Percentiles rank a stretch among this genome's conserved stretches.
phyloP scores from a whole-genome alignment of 179 eudicot genomes.

The Dionaea muscipula region DNA sequence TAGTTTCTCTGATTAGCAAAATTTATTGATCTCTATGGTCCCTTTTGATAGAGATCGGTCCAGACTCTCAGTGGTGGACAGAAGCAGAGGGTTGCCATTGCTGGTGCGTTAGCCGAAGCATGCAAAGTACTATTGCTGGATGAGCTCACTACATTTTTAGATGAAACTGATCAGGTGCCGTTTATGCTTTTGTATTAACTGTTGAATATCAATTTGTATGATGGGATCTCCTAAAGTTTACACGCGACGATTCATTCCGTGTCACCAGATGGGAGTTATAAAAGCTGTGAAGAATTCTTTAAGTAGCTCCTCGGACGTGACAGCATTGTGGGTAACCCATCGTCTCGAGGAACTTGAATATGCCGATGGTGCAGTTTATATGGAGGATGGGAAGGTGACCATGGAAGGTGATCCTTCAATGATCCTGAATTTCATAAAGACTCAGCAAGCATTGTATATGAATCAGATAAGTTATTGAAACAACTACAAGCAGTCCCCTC shows the following conservation, averaged over 20 bases:
- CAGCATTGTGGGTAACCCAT: conserved; percentile 96
- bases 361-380: conserved; percentile 91
- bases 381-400: conserved; percentile 83
- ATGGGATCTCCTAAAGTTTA: no score
- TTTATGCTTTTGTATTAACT: no score
- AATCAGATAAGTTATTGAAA: conserved; percentile 41
- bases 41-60: conserved; percentile 52
- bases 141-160: conserved; percentile 95
- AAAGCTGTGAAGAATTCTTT: conserved; percentile 70
- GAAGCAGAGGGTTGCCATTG: conserved; percentile 95
- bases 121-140: conserved; percentile 81
- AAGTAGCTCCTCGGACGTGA: conserved; percentile 47
- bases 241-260: background rate
- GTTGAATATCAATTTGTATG: no score
- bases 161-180: conserved; percentile 95
- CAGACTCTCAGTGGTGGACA: conserved; percentile 99
- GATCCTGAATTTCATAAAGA: conserved; percentile 40
- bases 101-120: conserved; percentile 96
- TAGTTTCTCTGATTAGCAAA: background rate
- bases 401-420: conserved; percentile 57
- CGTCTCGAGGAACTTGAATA: conserved; percentile 82
- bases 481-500: no score
- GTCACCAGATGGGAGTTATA: conserved; percentile 57
- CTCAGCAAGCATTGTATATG: conserved; percentile 48
- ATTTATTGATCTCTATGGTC: background rate